Percentiles rank a stretch among this genome's conserved stretches.
phyloP scores from a whole-genome alignment of 176 grass and related monocot species.

The maize (Zea mays) region DNA sequence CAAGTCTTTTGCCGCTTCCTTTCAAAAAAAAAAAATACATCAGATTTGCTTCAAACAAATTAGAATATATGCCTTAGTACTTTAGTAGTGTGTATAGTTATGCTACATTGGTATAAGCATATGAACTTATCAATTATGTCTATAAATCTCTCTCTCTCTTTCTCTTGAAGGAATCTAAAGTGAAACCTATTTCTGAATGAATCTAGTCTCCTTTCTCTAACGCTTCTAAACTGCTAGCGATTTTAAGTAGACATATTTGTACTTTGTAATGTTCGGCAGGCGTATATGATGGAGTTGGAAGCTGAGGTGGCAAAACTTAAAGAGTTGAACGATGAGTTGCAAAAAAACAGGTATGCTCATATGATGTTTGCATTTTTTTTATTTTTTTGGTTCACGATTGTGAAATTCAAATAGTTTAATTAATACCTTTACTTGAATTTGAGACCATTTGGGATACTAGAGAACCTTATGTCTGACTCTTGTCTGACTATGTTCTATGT shows the following conservation, averaged over 20 bases:
- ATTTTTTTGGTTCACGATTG: background rate
- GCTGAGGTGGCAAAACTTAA: constrained; percentile 86
- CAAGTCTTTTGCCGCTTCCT: too few relatives aligned
- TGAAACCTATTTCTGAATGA: constrained; percentile 1
- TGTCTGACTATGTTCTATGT: background rate
- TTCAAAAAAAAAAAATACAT: too few relatives aligned
- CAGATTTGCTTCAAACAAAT: background rate
- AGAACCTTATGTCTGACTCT: background rate
- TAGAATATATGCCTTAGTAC: background rate
- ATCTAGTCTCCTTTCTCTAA: background rate
- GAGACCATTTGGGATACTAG: background rate
- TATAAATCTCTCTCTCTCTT: background rate
- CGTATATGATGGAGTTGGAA: constrained; percentile 87
- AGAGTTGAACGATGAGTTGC: constrained; percentile 63
- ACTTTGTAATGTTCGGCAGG: constrained; percentile 35
- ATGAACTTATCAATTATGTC: background rate
- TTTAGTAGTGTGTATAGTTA: background rate
- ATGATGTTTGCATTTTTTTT: background rate
- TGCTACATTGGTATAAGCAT: background rate
- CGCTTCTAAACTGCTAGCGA: background rate
- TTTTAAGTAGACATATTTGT: background rate
- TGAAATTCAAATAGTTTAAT: constrained; percentile 10
- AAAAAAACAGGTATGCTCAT: constrained; percentile 72
- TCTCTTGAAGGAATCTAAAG: background rate
- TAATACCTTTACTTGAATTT: constrained; percentile 12